These are phyloP conservation scores for Cyclotella sp. DNA, from an alignment of 108 stramenopile genomes.

Conservation along the genomic window DNA sequence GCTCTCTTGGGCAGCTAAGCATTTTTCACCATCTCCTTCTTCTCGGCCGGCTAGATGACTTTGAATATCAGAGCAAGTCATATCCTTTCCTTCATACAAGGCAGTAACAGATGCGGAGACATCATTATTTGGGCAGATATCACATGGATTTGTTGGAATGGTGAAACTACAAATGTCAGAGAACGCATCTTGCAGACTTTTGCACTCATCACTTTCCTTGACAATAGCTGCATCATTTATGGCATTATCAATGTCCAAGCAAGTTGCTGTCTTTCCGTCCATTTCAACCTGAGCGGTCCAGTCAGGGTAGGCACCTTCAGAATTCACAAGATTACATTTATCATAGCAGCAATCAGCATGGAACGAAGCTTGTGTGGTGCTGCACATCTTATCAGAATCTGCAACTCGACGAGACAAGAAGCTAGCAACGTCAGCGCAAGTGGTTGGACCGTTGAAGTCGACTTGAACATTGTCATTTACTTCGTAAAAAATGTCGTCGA, in stretches of 20 bases:
- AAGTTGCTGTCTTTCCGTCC: conserved; percentile 48
- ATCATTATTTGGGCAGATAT: conserved; percentile 48
- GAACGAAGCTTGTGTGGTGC: conserved; percentile 40
- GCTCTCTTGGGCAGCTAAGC: conserved; percentile 35
- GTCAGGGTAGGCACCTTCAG: conserved; percentile 46
- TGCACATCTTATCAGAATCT: conserved; percentile 47
- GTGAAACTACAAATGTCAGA: conserved; percentile 44
- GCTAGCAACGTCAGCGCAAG: conserved; percentile 45
- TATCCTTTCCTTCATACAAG: conserved; percentile 35
- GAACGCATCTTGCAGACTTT: conserved; percentile 43
- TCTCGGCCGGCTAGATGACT: conserved; percentile 35
- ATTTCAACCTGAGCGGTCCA: conserved; percentile 53
- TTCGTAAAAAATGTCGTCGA: conserved; percentile 41
- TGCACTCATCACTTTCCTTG: conserved; percentile 42
- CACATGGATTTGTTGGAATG: conserved; percentile 47
- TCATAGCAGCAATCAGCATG: conserved; percentile 52
- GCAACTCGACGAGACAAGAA: conserved; percentile 48
- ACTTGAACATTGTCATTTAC: conserved; percentile 46
- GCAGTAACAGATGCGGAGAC: conserved; percentile 34
- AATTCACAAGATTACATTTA: conserved; percentile 37
- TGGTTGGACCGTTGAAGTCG: conserved; percentile 55
- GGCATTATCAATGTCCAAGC: conserved; percentile 47
- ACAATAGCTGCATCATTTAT: conserved; percentile 47
- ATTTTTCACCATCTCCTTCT: conserved; percentile 42
- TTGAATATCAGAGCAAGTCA: conserved; percentile 41